Evolutionary conservation across 1,284 basidiomycete species (phyloP).

Genomic region (Polyporus tsugae): DNA sequence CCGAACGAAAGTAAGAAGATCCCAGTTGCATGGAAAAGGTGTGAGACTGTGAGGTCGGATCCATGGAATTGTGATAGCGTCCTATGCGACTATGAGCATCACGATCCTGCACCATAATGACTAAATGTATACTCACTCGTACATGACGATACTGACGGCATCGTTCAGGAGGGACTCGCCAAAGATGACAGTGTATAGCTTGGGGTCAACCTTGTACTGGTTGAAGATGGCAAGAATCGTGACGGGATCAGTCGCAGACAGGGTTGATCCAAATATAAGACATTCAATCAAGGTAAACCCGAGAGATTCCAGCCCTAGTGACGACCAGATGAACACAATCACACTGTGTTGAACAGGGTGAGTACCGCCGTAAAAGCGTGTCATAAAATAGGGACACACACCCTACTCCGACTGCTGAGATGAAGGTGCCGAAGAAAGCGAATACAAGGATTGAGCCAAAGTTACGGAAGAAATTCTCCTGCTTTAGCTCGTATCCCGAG

Average conservation of each 20-base stretch:
- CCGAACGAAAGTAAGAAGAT: constrained; percentile 97
- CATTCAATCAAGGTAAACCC: constrained; percentile 89
- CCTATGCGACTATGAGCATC: constrained; percentile 42
- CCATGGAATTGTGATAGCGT: constrained; percentile 94
- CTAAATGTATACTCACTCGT: constrained; percentile 82
- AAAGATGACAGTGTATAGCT: constrained; percentile 97
- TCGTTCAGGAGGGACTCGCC: constrained; percentile 98
- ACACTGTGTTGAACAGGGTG: constrained; percentile 70
- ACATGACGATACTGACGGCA: constrained; percentile 99
- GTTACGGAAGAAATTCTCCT: constrained; percentile 98
- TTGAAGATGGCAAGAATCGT: constrained; percentile 99
- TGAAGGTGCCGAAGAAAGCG: constrained; percentile 96
- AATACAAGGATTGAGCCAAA: constrained; percentile 98
- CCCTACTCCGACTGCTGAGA: constrained; percentile 97
- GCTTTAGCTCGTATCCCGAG: constrained; percentile 97
- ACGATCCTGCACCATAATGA: background rate
- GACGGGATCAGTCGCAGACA: constrained; percentile 98
- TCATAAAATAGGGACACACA: constrained; percentile 50
- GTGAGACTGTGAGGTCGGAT: constrained; percentile 86
- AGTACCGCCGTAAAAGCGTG: constrained; percentile 34
- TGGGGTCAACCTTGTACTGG: constrained; percentile 98
- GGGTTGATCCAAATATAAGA: constrained; percentile 94
- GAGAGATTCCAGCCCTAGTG: constrained; percentile 89
- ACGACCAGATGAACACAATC: constrained; percentile 95
- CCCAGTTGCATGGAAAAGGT: constrained; percentile 94